Evolutionary conservation across 805 yeast genomes (phyloP).

Genomic region (Candida silvicultrix): DNA sequence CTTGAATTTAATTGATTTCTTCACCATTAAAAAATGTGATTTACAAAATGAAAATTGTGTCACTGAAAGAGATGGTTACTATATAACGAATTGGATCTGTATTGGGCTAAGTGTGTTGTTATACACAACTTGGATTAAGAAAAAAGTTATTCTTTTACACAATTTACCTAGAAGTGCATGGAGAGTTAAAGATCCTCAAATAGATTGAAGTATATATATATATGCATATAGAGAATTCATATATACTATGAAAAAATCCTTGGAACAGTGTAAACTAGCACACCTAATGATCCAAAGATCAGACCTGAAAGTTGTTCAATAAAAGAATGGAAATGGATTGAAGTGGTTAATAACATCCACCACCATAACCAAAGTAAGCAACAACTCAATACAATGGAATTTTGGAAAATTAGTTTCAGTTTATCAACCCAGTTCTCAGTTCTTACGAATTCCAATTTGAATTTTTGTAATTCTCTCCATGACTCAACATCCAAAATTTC

Average conservation of each 20-base stretch:
- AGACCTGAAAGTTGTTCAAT: conserved; percentile 71
- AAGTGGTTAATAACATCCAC: conserved; percentile 84
- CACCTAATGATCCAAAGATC: conserved; percentile 49
- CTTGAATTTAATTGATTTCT: conserved; percentile 69
- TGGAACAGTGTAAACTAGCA: conserved; percentile 34
- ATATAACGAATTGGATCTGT: conserved; percentile 68
- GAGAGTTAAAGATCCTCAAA: conserved; percentile 37
- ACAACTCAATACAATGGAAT: conserved; percentile 23
- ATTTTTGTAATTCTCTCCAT: conserved; percentile 24
- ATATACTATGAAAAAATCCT: too few species aligned
- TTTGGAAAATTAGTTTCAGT: neutral
- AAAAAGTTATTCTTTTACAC: conserved; percentile 60
- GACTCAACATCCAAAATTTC: conserved; percentile 45
- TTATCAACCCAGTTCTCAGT: neutral
- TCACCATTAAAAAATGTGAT: conserved; percentile 53
- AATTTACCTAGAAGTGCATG: conserved; percentile 67
- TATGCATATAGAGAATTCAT: neutral
- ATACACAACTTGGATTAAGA: conserved; percentile 59
- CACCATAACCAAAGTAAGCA: conserved; percentile 54
- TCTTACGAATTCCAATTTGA: conserved; percentile 2
- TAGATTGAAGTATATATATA: neutral
- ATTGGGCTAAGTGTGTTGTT: conserved; percentile 57
- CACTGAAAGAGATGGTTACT: conserved; percentile 73
- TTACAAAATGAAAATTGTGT: conserved; percentile 49
- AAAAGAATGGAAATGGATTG: conserved; percentile 77